A percentile compares a stretch with the other conserved stretches of the same genome.
phyloP scores from a whole-genome alignment of 805 yeast species.

The Wickerhamiella sorbophila region DNA sequence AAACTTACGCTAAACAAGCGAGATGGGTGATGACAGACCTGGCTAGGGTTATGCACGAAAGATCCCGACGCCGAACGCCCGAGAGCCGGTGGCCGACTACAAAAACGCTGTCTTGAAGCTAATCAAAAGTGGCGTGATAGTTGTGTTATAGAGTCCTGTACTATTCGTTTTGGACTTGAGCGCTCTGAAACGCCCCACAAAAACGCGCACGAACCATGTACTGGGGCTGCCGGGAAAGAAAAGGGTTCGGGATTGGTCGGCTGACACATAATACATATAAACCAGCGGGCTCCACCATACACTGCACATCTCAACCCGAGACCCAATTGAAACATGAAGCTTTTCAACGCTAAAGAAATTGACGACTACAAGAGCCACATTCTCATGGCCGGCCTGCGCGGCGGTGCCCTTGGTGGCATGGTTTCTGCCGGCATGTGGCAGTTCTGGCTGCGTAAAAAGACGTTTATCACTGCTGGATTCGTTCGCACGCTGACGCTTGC shows the following conservation, averaged over 20 bases:
- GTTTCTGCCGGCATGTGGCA: constrained; percentile 37
- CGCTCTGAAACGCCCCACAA: too few species aligned
- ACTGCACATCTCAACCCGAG: not conserved
- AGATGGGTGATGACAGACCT: too few species aligned
- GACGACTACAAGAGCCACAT: constrained; percentile 48
- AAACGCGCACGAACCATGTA: too few species aligned
- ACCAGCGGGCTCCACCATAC: not conserved
- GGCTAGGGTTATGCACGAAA: too few species aligned
- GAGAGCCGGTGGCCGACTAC: too few species aligned
- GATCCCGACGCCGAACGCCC: too few species aligned
- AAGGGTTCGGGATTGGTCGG: not conserved
- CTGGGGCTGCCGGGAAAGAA: not conserved
- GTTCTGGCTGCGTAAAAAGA: constrained; percentile 32
- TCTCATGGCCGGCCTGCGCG: constrained; percentile 40
- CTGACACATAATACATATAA: not conserved
- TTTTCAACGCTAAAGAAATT: constrained; percentile 36
- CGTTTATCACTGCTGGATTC: constrained; percentile 16
- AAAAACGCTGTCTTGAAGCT: too few species aligned
- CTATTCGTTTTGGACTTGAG: too few species aligned
- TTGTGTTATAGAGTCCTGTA: too few species aligned
- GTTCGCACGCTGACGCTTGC: constrained; percentile 45
- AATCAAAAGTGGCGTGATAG: too few species aligned
- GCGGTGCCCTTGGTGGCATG: constrained; percentile 43
- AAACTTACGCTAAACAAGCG: too few species aligned
- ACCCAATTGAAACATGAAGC: too few species aligned